Percentiles rank a stretch among this genome's conserved stretches.
These are phyloP conservation scores for Apiospora sp. DNA, from an alignment of 2,329 filamentous ascomycete species.

Conservation along the genomic window DNA sequence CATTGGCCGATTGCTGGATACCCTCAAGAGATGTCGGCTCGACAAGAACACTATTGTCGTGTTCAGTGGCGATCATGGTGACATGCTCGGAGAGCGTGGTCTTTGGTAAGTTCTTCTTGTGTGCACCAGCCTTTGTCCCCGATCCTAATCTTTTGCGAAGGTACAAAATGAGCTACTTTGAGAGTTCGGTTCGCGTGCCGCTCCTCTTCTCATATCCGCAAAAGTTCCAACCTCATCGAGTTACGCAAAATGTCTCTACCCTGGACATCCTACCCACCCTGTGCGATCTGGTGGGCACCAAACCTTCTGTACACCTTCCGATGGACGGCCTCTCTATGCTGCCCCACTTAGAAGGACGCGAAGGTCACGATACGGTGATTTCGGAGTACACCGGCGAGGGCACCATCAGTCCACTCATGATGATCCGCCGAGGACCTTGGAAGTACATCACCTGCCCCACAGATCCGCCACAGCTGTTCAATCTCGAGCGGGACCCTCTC, in stretches of 20 bases:
- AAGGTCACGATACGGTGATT: constrained; percentile 86
- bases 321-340: constrained; percentile 86
- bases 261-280: constrained; percentile 91
- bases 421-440: constrained; percentile 90
- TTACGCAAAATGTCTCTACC: constrained; percentile 86
- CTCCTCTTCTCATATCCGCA: constrained; percentile 84
- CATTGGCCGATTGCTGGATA: constrained; percentile 81
- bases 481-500: constrained; percentile 76
- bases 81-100: constrained; percentile 93
- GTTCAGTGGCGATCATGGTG: constrained; percentile 92
- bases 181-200: constrained; percentile 88
- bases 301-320: constrained; percentile 74
- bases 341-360: constrained; percentile 73
- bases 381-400: constrained; percentile 96
- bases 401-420: constrained; percentile 87
- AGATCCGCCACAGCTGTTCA: constrained; percentile 85
- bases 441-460: constrained; percentile 89
- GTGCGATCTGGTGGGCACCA: constrained; percentile 79
- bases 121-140: neutral
- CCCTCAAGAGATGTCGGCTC: constrained; percentile 80
- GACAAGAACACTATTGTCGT: constrained; percentile 89
- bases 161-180: constrained; percentile 98
- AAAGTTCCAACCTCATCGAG: constrained; percentile 76
- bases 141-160: constrained; percentile 32
- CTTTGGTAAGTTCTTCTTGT: constrained; percentile 68